These are phyloP conservation scores for Cryptomeria japonica DNA, from an alignment of 75 land plant genomes.

Conservation along the genomic window DNA sequence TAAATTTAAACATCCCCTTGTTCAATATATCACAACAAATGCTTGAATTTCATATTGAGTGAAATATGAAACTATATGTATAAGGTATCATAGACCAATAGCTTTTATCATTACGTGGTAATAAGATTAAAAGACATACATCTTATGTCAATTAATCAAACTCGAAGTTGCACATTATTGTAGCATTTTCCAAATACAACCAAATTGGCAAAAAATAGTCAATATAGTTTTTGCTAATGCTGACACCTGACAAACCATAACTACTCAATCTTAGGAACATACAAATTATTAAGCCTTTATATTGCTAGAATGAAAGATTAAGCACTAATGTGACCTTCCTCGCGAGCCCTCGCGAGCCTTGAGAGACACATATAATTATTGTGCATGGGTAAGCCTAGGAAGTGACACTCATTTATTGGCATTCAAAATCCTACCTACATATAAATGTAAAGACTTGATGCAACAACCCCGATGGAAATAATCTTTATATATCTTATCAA, in stretches of 20 bases:
- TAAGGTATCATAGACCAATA: background rate
- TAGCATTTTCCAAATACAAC: background rate
- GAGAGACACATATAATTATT: too few species aligned
- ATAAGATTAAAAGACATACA: background rate
- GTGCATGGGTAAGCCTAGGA: slow-evolving; percentile 93
- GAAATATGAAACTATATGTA: background rate
- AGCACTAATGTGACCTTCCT: slow-evolving; percentile 81
- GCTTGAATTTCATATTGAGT: too few species aligned
- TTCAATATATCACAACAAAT: too few species aligned
- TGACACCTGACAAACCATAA: background rate
- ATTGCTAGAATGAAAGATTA: slow-evolving; percentile 78
- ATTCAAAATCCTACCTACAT: slow-evolving; percentile 65
- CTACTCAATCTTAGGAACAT: slow-evolving; percentile 3
- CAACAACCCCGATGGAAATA: slow-evolving; percentile 74
- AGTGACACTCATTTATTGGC: slow-evolving; percentile 80
- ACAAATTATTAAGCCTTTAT: slow-evolving; percentile 77
- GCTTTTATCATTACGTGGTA: background rate
- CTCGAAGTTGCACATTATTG: background rate
- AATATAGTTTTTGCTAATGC: background rate
- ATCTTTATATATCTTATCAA: slow-evolving; percentile 67
- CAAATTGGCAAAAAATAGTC: background rate
- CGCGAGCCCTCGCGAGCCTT: too few species aligned
- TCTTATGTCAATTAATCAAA: background rate
- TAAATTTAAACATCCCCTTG: too few species aligned
- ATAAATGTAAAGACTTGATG: slow-evolving; percentile 79